phyloP scores from a whole-genome alignment of 176 grass and related monocot genomes.

The Raddia distichophylla region DNA sequence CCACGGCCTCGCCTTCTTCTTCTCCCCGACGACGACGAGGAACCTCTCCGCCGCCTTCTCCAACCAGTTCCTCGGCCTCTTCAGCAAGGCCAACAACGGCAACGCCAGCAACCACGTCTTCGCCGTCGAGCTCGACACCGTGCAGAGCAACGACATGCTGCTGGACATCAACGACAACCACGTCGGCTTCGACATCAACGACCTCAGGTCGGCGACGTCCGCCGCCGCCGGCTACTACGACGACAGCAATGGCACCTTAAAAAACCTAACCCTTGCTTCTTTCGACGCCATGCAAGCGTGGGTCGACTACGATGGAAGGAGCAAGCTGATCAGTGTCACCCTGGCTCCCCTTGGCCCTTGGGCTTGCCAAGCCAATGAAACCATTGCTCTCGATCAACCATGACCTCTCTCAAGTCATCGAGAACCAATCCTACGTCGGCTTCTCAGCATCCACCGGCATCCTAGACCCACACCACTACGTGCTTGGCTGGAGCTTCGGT shows the following conservation, averaged over 20 bases:
- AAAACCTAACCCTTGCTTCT: neutral
- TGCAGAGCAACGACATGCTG: constrained; percentile 24
- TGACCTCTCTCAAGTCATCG: constrained; percentile 10
- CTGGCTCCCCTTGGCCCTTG: constrained; percentile 27
- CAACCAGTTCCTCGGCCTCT: constrained; percentile 43
- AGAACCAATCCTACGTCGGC: neutral
- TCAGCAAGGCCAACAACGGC: constrained; percentile 4
- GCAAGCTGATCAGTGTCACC: constrained; percentile 12
- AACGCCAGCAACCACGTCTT: constrained; percentile 24
- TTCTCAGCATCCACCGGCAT: constrained; percentile 25
- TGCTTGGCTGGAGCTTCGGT: constrained; percentile 72
- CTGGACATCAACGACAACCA: constrained; percentile 42
- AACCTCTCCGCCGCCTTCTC: neutral
- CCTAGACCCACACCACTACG: neutral
- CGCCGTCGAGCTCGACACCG: constrained; percentile 47
- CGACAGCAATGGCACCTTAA: neutral
- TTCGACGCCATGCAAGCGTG: constrained; percentile 34
- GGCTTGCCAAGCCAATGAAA: constrained; percentile 21
- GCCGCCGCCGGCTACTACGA: constrained; percentile 19
- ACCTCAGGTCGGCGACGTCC: neutral
- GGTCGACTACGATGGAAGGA: constrained; percentile 35
- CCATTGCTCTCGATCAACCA: constrained; percentile 1
- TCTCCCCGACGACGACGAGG: constrained; percentile 22
- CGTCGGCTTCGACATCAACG: constrained; percentile 51
- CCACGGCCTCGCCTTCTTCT: constrained; percentile 37